phyloP scores from a whole-genome alignment of 768 basidiomycete genomes.

The Pulveroboletus sp. region DNA sequence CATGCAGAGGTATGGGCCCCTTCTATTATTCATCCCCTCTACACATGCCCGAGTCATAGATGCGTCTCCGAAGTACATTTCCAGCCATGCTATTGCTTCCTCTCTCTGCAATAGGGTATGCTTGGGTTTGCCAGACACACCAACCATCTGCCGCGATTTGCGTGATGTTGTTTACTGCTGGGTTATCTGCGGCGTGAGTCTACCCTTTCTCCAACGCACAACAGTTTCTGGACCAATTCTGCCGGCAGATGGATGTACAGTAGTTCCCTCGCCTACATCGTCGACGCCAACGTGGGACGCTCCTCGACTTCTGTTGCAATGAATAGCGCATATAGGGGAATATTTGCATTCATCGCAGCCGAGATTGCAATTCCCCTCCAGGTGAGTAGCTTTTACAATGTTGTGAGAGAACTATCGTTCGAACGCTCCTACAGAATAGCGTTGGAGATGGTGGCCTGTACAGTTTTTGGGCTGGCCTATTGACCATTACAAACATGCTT shows the following conservation, averaged over 20 bases:
- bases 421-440: slow-evolving; percentile 9
- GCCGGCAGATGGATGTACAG: slow-evolving; percentile 51
- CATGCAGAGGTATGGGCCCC: slow-evolving; percentile 61
- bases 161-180: slow-evolving; percentile 66
- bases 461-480: slow-evolving; percentile 46
- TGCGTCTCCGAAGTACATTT: slow-evolving; percentile 67
- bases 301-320: slow-evolving; percentile 74
- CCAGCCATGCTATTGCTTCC: slow-evolving; percentile 53
- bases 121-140: slow-evolving; percentile 68
- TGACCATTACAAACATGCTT: slow-evolving; percentile 50
- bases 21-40: neutral
- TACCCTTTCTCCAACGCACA: neutral
- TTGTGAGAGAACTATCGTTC: neutral
- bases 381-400: slow-evolving; percentile 7
- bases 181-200: slow-evolving; percentile 51
- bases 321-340: slow-evolving; percentile 75
- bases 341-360: slow-evolving; percentile 62
- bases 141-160: slow-evolving; percentile 68
- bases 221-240: neutral
- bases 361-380: slow-evolving; percentile 81
- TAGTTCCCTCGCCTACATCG: slow-evolving; percentile 77
- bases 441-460: slow-evolving; percentile 32
- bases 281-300: slow-evolving; percentile 81
- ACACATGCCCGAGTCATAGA: slow-evolving; percentile 38
- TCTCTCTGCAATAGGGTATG: slow-evolving; percentile 62